Conservation (phyloP, 2,329 filamentous ascomycete genomes). For the Zasmidium citrigriseum region DNA sequence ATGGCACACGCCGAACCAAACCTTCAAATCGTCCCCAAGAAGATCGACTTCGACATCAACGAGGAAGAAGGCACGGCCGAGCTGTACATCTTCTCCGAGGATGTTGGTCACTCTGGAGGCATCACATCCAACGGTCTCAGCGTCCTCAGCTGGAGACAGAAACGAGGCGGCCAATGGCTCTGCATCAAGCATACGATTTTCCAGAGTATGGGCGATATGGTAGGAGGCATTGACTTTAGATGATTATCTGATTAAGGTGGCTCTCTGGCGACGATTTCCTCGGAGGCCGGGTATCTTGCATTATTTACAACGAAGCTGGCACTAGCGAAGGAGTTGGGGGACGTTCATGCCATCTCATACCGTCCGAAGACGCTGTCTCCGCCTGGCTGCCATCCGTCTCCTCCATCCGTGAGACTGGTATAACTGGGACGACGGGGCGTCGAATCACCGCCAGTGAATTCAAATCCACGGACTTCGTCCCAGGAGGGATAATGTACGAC, state of each 20-base stretch:
- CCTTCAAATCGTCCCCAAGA: conserved; percentile 8
- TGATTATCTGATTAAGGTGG: neutral
- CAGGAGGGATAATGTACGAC: conserved; percentile 8
- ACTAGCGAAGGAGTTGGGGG: neutral
- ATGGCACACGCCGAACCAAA: conserved; percentile 2
- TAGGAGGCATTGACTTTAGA: neutral
- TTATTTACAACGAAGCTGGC: neutral
- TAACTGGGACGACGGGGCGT: neutral
- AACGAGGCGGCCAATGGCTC: conserved; percentile 6
- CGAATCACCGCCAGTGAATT: conserved; percentile 3
- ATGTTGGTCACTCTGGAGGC: conserved; percentile 8
- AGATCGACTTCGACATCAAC: conserved; percentile 7
- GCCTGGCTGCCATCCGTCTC: conserved; percentile 11
- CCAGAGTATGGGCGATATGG: conserved; percentile 14
- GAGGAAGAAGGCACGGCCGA: conserved; percentile 10
- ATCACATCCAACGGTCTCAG: conserved; percentile 16
- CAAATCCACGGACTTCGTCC: conserved; percentile 2
- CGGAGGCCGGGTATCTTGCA: neutral
- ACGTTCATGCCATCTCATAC: neutral
- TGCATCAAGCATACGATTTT: conserved; percentile 14
- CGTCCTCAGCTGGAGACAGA: conserved; percentile 10
- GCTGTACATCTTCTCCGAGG: conserved; percentile 12
- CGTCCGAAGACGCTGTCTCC: conserved; percentile 6
- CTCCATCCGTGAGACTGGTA: conserved; percentile 3
- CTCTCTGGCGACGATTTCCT: neutral